These are phyloP conservation scores for Rhododendron mucronatum DNA, from an alignment of 148 eudicot species.

Conservation along the genomic window DNA sequence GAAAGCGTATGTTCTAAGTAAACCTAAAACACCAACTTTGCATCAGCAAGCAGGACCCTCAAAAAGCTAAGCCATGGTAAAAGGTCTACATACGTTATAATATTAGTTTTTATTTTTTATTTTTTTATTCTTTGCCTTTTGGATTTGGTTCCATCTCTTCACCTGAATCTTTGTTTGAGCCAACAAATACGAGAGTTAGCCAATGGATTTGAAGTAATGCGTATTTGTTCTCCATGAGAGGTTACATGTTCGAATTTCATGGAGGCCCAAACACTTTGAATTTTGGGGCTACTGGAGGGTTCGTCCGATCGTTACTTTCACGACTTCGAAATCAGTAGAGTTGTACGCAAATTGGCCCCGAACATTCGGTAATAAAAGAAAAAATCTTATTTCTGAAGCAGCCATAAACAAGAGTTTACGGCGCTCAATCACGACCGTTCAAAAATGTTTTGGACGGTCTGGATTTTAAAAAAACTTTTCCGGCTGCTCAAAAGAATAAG, in stretches of 20 bases:
- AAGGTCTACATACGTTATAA: background rate
- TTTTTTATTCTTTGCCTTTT: background rate
- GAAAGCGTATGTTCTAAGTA: conserved; percentile 9
- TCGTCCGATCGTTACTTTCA: background rate
- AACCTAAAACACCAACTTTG: conserved; percentile 12
- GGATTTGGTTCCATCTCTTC: background rate
- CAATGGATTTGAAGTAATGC: no score
- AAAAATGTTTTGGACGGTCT: no score
- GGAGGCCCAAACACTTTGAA: background rate
- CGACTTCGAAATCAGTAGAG: no score
- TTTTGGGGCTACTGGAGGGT: background rate
- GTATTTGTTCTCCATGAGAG: background rate
- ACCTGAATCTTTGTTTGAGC: background rate
- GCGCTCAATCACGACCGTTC: no score
- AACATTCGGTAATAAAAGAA: no score
- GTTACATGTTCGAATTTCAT: no score
- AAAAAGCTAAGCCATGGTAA: background rate
- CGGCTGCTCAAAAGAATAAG: no score
- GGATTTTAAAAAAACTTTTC: no score
- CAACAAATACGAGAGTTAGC: background rate
- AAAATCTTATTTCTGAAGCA: no score
- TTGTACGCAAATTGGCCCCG: no score
- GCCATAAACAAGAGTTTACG: no score
- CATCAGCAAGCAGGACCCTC: conserved; percentile 11
- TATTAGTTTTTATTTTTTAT: background rate